Conservation (phyloP, 1,284 basidiomycete species). For the Apiotrichum gamsii region DNA sequence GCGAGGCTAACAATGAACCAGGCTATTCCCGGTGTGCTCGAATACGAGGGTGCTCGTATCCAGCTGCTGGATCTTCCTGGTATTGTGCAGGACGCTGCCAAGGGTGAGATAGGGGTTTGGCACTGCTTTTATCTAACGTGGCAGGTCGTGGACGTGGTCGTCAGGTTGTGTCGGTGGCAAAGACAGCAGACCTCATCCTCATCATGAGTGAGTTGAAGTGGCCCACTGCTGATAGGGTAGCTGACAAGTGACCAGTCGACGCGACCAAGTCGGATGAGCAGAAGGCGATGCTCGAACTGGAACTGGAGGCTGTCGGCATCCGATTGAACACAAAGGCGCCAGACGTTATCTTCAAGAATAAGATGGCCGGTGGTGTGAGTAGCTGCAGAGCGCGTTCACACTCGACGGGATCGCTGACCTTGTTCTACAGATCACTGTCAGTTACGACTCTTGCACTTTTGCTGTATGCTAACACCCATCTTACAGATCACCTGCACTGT, state of each 20-base stretch:
- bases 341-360: slow-evolving; percentile 65
- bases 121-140: neutral
- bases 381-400: no score
- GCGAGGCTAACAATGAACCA: slow-evolving; percentile 42
- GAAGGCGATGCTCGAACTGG: slow-evolving; percentile 75
- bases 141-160: slow-evolving; percentile 82
- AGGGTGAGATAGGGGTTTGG: slow-evolving; percentile 50
- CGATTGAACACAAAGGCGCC: slow-evolving; percentile 83
- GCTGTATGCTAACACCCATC: no score
- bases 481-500: slow-evolving; percentile 84
- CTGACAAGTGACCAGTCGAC: slow-evolving; percentile 64
- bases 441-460: no score
- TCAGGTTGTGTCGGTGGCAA: slow-evolving; percentile 87
- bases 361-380: slow-evolving; percentile 83
- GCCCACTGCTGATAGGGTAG: no score
- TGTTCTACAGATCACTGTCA: slow-evolving; percentile 11
- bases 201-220: slow-evolving; percentile 84
- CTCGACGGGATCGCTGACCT: no score
- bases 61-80: slow-evolving; percentile 94
- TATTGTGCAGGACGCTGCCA: slow-evolving; percentile 93
- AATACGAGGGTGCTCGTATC: slow-evolving; percentile 86
- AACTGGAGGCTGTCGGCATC: slow-evolving; percentile 94
- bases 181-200: slow-evolving; percentile 92
- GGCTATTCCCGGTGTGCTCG: slow-evolving; percentile 91
- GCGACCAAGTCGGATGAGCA: slow-evolving; percentile 96